Conservation (phyloP, 371 early-diverging fungal species). For the Conidiobolus incongruus region DNA sequence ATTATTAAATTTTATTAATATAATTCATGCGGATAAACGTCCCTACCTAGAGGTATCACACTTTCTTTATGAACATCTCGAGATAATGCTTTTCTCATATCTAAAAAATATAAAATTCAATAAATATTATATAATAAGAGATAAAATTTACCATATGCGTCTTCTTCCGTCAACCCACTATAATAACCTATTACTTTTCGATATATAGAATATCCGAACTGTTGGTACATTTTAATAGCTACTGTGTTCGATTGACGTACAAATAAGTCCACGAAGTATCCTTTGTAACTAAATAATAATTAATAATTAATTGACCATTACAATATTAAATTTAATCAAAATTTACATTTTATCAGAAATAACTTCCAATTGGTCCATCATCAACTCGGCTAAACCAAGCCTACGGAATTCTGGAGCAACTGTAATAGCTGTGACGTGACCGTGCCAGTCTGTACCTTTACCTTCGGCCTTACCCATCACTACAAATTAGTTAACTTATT, state of each 20-base stretch:
- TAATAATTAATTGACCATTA: no score
- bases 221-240: conserved; percentile 93
- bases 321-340: no score
- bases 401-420: conserved; percentile 92
- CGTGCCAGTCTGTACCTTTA: conserved; percentile 76
- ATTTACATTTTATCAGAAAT: conserved; percentile 70
- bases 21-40: conserved; percentile 4
- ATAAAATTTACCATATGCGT: conserved; percentile 59
- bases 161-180: conserved; percentile 38
- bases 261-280: conserved; percentile 95
- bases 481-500: conserved; percentile 7
- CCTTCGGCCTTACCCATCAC: conserved; percentile 97
- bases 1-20: neutral
- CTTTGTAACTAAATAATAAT: conserved; percentile 52
- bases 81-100: conserved; percentile 74
- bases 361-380: conserved; percentile 79
- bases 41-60: conserved; percentile 11
- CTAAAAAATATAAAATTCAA: no score
- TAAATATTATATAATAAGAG: no score
- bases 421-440: conserved; percentile 96
- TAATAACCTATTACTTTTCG: conserved; percentile 85
- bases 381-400: conserved; percentile 65
- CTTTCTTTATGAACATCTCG: conserved; percentile 48
- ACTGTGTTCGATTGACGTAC: conserved; percentile 84
- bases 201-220: conserved; percentile 85